A percentile compares a stretch with the other conserved stretches of the same genome.
phyloP scores from a whole-genome alignment of 805 yeast species.

The Saccharomyces kudriavzevii region DNA sequence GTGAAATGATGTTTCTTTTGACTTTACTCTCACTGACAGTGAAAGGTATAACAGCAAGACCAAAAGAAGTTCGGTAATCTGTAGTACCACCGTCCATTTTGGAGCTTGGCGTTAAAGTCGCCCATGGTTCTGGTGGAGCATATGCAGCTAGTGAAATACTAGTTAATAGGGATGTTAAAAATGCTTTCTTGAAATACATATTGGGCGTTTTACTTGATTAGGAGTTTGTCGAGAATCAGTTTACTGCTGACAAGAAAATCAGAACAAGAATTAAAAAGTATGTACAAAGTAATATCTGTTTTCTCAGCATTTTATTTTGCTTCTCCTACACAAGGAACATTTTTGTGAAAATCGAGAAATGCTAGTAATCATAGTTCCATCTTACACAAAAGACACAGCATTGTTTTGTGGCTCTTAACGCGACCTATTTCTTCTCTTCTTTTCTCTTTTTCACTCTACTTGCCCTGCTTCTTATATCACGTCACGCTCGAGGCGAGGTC shows the following conservation, averaged over 20 bases:
- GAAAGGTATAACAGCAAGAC: conserved; percentile 34
- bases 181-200: conserved; percentile 14
- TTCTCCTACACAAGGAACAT: neutral
- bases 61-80: conserved; percentile 31
- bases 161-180: conserved; percentile 21
- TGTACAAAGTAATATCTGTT: neutral
- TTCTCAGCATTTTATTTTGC: neutral
- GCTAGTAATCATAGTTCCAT: too few relatives aligned
- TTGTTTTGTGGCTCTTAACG: neutral
- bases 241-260: neutral
- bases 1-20: conserved; percentile 35
- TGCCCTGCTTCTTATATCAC: too few relatives aligned
- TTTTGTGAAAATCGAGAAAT: neutral
- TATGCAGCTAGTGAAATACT: conserved; percentile 15
- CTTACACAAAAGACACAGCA: neutral
- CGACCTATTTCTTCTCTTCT: too few relatives aligned
- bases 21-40: conserved; percentile 33
- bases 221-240: neutral
- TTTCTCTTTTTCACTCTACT: too few relatives aligned
- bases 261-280: neutral
- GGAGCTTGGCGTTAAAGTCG: conserved; percentile 33
- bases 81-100: conserved; percentile 31
- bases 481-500: neutral
- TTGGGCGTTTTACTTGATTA: conserved; percentile 3
- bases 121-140: conserved; percentile 30